Evolutionary conservation across 1,284 basidiomycete genomes (phyloP).

Genomic region (Trametes sp.): DNA sequence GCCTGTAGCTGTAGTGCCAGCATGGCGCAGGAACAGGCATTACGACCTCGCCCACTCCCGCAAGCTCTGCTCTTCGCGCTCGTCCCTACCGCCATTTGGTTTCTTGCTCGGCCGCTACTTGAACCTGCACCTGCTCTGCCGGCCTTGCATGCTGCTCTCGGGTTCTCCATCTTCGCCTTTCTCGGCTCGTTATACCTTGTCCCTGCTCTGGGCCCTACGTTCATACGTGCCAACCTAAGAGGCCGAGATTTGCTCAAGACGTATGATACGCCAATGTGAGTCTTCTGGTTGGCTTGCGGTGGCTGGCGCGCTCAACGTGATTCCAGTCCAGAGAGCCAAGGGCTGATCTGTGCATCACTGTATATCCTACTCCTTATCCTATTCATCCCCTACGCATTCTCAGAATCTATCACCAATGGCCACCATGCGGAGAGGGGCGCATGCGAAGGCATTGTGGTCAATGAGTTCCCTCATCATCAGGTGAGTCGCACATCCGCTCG

Average conservation of each 20-base stretch:
- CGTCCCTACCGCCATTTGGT: constrained; percentile 73
- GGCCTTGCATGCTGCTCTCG: constrained; percentile 75
- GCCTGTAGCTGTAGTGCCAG: background rate
- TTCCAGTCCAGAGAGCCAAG: constrained; percentile 93
- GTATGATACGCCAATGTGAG: constrained; percentile 77
- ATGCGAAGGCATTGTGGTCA: constrained; percentile 67
- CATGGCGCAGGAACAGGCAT: constrained; percentile 33
- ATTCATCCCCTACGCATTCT: constrained; percentile 92
- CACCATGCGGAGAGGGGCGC: constrained; percentile 48
- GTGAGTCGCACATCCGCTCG: constrained; percentile 50
- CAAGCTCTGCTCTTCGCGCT: constrained; percentile 60
- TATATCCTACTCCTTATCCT: constrained; percentile 89
- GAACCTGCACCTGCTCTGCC: constrained; percentile 73
- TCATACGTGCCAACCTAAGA: constrained; percentile 79
- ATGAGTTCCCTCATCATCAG: constrained; percentile 89
- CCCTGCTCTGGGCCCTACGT: constrained; percentile 76
- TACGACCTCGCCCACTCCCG: constrained; percentile 60
- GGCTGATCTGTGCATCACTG: constrained; percentile 88
- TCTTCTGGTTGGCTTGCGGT: too few relatives aligned
- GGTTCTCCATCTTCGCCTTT: constrained; percentile 84
- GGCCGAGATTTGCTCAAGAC: constrained; percentile 86
- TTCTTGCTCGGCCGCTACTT: constrained; percentile 71
- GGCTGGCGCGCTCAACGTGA: too few relatives aligned
- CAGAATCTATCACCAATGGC: constrained; percentile 66
- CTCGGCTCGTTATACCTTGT: constrained; percentile 77